These are phyloP conservation scores for Xerocomellus chrysenteron DNA, from an alignment of 768 basidiomycete genomes.

Conservation along the genomic window DNA sequence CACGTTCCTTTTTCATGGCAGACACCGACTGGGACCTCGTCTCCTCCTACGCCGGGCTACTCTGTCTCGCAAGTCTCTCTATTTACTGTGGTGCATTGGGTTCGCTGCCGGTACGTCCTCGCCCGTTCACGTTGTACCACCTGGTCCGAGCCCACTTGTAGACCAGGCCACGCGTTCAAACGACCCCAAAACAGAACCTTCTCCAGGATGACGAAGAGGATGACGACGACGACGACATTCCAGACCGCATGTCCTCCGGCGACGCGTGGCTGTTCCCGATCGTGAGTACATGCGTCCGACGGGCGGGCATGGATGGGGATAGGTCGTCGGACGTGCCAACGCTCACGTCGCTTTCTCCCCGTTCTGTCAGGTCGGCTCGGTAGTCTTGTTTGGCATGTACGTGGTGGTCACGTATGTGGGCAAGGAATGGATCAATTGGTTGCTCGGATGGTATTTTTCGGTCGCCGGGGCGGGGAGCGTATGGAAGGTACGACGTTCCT, in stretches of 20 bases:
- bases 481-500: constrained; percentile 48
- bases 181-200: constrained; percentile 4
- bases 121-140: neutral
- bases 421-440: constrained; percentile 78
- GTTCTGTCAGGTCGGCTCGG: constrained; percentile 59
- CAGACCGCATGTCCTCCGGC: constrained; percentile 57
- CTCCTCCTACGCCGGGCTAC: constrained; percentile 66
- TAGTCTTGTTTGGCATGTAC: constrained; percentile 66
- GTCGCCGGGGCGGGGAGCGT: constrained; percentile 63
- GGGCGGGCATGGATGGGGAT: neutral
- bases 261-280: constrained; percentile 80
- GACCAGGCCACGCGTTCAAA: constrained; percentile 3
- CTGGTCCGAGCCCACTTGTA: constrained; percentile 2
- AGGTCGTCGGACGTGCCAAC: neutral
- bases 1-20: constrained; percentile 10
- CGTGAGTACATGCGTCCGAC: constrained; percentile 40
- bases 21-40: constrained; percentile 55
- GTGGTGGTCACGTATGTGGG: constrained; percentile 72
- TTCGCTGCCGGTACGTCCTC: constrained; percentile 58
- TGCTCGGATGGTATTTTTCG: constrained; percentile 76
- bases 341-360: neutral
- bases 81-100: constrained; percentile 71
- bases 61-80: constrained; percentile 61
- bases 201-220: constrained; percentile 46
- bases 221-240: constrained; percentile 54